Conservation (phyloP, 805 yeast species). For the Teunomyces panamensis region DNA sequence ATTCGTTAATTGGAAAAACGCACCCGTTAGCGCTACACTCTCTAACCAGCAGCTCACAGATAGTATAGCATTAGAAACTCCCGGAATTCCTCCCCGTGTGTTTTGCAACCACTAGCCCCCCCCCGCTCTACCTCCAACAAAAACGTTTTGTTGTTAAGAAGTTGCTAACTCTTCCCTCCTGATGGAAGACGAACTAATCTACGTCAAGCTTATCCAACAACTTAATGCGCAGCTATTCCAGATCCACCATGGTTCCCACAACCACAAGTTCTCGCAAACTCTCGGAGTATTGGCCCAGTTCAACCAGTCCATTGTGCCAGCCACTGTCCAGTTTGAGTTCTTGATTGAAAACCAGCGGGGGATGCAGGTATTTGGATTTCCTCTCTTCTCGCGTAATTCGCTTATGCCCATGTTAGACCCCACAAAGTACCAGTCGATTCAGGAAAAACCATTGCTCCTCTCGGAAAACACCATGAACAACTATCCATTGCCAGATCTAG, state of each 20-base stretch:
- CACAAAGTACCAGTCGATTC: constrained; percentile 43
- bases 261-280: constrained; percentile 7
- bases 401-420: constrained; percentile 51
- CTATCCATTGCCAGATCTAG: constrained; percentile 53
- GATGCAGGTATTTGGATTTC: constrained; percentile 49
- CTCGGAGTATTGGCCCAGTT: constrained; percentile 7
- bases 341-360: constrained; percentile 57
- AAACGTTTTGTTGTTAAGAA: neutral
- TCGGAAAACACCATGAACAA: constrained; percentile 22
- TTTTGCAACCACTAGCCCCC: neutral
- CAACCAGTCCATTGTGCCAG: constrained; percentile 7
- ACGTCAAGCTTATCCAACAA: constrained; percentile 7
- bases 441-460: constrained; percentile 34
- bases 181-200: constrained; percentile 1
- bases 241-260: constrained; percentile 2
- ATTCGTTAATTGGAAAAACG: no score
- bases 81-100: no score
- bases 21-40: no score
- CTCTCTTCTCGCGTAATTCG: constrained; percentile 45
- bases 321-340: constrained; percentile 31
- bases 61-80: no score
- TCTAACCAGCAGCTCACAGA: no score
- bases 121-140: no score
- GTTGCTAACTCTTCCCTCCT: neutral
- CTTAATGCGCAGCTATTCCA: constrained; percentile 4